Percentiles rank a stretch among this genome's conserved stretches.
phyloP scores from a whole-genome alignment of 805 yeast species.

The Wickerhamomyces strasburgensis region DNA sequence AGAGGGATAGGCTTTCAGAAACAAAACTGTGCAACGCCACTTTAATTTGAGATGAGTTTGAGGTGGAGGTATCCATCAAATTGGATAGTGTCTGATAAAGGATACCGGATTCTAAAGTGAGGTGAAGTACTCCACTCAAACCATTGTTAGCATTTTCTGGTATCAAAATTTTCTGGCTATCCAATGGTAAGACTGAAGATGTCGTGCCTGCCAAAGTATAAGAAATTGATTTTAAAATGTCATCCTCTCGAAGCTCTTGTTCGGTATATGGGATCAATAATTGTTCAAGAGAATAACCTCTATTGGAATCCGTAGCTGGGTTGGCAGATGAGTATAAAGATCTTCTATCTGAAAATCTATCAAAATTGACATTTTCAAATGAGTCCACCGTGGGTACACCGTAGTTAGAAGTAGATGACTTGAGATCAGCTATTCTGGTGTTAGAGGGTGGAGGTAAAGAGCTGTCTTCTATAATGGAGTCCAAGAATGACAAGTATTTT shows the following conservation, averaged over 20 bases:
- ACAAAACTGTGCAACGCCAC: slow-evolving; percentile 55
- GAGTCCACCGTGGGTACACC: slow-evolving; percentile 30
- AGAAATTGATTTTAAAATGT: slow-evolving; percentile 42
- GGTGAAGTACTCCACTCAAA: slow-evolving; percentile 48
- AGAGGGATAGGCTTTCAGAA: slow-evolving; percentile 36
- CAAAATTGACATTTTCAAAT: slow-evolving; percentile 31
- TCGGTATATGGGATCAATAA: slow-evolving; percentile 31
- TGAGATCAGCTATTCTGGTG: slow-evolving; percentile 5
- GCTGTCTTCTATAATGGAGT: not conserved
- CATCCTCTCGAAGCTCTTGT: slow-evolving; percentile 32
- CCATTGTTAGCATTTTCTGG: slow-evolving; percentile 55
- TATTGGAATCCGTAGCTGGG: slow-evolving; percentile 4
- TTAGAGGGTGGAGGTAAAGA: not conserved
- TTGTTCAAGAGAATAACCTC: slow-evolving; percentile 25
- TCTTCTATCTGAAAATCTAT: slow-evolving; percentile 33
- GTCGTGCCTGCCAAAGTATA: slow-evolving; percentile 60
- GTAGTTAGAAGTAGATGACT: slow-evolving; percentile 9
- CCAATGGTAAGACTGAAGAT: slow-evolving; percentile 48
- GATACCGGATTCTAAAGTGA: slow-evolving; percentile 67
- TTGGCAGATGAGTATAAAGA: slow-evolving; percentile 28
- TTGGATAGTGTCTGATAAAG: slow-evolving; percentile 45
- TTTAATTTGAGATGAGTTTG: slow-evolving; percentile 45
- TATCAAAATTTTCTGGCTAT: slow-evolving; percentile 30
- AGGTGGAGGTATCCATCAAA: slow-evolving; percentile 26
- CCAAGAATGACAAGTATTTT: slow-evolving; percentile 5